Evolutionary conservation across 768 basidiomycete species (phyloP).

Genomic region (Mycena kentingensis): DNA sequence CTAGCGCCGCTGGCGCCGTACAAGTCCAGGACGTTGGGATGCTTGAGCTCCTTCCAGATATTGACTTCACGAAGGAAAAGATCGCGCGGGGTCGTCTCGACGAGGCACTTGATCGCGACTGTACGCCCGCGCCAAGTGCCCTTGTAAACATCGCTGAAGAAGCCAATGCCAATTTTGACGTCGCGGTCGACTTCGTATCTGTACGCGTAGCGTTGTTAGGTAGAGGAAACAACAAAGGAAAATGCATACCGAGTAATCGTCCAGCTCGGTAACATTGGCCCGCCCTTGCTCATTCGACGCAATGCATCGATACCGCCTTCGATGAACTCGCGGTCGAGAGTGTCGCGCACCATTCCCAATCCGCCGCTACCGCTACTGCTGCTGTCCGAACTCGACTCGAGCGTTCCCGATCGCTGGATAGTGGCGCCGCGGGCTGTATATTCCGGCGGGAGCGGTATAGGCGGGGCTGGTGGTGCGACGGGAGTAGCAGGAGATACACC

Average conservation of each 20-base stretch:
- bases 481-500: slow-evolving; percentile 12
- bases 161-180: slow-evolving; percentile 68
- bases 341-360: slow-evolving; percentile 33
- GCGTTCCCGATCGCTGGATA: slow-evolving; percentile 13
- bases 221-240: background rate
- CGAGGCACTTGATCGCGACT: slow-evolving; percentile 75
- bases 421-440: slow-evolving; percentile 10
- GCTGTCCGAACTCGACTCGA: slow-evolving; percentile 18
- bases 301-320: slow-evolving; percentile 74
- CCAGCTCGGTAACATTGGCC: slow-evolving; percentile 61
- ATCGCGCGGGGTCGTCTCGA: slow-evolving; percentile 56
- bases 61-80: slow-evolving; percentile 71
- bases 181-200: slow-evolving; percentile 78
- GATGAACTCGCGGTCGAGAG: slow-evolving; percentile 69
- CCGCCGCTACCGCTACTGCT: slow-evolving; percentile 6
- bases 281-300: slow-evolving; percentile 57
- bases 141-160: slow-evolving; percentile 77
- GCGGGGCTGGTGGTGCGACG: slow-evolving; percentile 1
- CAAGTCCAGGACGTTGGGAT: slow-evolving; percentile 71
- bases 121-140: slow-evolving; percentile 67
- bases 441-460: too few species aligned
- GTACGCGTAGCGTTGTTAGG: slow-evolving; percentile 7
- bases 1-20: slow-evolving; percentile 79
- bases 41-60: slow-evolving; percentile 70
- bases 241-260: slow-evolving; percentile 63